Evolutionary conservation across 768 basidiomycete species (phyloP).

Genomic region (Boletus reticuloceps): DNA sequence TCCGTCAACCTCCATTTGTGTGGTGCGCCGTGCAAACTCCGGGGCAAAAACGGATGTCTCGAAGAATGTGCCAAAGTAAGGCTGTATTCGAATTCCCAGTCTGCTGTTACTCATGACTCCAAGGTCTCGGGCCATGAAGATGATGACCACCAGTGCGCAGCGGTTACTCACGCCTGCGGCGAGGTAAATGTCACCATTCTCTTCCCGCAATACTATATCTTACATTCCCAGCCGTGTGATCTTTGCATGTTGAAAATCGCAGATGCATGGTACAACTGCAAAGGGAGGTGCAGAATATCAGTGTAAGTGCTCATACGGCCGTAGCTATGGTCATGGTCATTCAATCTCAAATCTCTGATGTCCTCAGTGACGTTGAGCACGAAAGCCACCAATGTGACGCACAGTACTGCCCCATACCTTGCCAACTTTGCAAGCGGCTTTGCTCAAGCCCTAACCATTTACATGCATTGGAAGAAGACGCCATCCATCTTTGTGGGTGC

Average conservation of each 20-base stretch:
- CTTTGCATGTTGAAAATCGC: slow-evolving; percentile 28
- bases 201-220: neutral
- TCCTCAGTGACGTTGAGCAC: slow-evolving; percentile 45
- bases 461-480: slow-evolving; percentile 42
- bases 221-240: slow-evolving; percentile 39
- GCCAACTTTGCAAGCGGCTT: slow-evolving; percentile 53
- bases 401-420: slow-evolving; percentile 50
- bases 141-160: slow-evolving; percentile 52
- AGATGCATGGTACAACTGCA: slow-evolving; percentile 38
- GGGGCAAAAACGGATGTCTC: slow-evolving; percentile 49
- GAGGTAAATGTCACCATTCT: slow-evolving; percentile 35
- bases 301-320: slow-evolving; percentile 30
- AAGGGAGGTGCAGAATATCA: slow-evolving; percentile 40
- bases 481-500: slow-evolving; percentile 59
- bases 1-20: slow-evolving; percentile 52
- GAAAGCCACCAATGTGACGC: slow-evolving; percentile 47
- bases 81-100: neutral
- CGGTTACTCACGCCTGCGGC: slow-evolving; percentile 51
- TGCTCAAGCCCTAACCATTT: slow-evolving; percentile 49
- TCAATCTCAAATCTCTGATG: no score
- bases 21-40: slow-evolving; percentile 47
- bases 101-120: neutral
- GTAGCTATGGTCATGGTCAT: neutral
- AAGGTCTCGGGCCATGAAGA: slow-evolving; percentile 48
- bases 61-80: slow-evolving; percentile 50